These are phyloP conservation scores for Pestalotiopsis sp. DNA, from an alignment of 2,329 filamentous ascomycete genomes.

Conservation along the genomic window DNA sequence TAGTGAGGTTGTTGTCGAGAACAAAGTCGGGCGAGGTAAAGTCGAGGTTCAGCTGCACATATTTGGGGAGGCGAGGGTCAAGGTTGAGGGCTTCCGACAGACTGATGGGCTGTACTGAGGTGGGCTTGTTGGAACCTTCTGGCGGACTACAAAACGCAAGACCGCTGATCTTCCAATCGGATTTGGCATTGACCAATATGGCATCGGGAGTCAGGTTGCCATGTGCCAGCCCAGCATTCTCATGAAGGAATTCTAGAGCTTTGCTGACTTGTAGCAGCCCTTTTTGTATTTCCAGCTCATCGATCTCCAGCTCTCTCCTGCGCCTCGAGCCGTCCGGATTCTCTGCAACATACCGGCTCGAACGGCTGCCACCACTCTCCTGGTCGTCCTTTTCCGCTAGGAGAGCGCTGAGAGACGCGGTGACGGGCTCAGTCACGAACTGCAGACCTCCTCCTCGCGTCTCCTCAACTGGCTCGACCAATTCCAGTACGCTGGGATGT, in stretches of 20 bases:
- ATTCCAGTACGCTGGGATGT: conserved; percentile 88
- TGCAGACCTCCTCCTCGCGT: conserved; percentile 88
- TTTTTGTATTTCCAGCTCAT: conserved; percentile 97
- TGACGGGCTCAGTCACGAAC: conserved; percentile 93
- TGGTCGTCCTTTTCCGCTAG: conserved; percentile 89
- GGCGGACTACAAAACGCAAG: conserved; percentile 85
- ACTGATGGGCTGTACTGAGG: conserved; percentile 77
- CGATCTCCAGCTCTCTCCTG: conserved; percentile 85
- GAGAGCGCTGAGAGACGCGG: conserved; percentile 81
- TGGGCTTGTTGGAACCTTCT: conserved; percentile 72
- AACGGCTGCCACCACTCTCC: conserved; percentile 70
- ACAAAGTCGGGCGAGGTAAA: conserved; percentile 95
- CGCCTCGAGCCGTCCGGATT: conserved; percentile 73
- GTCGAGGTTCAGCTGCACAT: conserved; percentile 88
- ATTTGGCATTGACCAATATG: conserved; percentile 94
- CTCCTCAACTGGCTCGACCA: conserved; percentile 94
- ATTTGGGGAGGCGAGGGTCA: conserved; percentile 78
- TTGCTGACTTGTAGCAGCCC: conserved; percentile 91
- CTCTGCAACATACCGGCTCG: conserved; percentile 80
- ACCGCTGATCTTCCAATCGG: conserved; percentile 98
- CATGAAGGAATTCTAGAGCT: conserved; percentile 91
- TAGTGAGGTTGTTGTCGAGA: conserved; percentile 83
- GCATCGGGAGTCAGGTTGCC: conserved; percentile 93
- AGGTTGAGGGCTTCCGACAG: conserved; percentile 83
- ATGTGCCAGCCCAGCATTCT: conserved; percentile 91